phyloP scores from a whole-genome alignment of 2,329 filamentous ascomycete genomes.

The Exophiala lecanii-corni region DNA sequence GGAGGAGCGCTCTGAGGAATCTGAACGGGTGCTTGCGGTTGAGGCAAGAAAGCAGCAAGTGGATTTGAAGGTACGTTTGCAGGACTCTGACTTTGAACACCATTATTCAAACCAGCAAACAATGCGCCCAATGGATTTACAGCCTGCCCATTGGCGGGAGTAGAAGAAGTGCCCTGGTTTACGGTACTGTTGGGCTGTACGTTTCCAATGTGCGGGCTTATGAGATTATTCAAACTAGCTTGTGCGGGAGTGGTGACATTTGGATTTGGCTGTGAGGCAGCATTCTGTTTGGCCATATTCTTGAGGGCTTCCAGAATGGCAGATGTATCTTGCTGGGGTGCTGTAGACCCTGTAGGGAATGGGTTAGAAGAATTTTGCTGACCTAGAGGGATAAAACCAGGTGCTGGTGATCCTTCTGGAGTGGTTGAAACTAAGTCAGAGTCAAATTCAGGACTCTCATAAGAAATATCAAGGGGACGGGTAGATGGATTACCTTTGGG shows the following conservation, averaged over 20 bases:
- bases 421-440: conserved; percentile 50
- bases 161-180: conserved; percentile 41
- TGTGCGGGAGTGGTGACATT: conserved; percentile 32
- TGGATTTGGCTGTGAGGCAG: conserved; percentile 43
- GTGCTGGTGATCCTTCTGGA: conserved; percentile 53
- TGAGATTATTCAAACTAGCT: conserved; percentile 45
- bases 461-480: background rate
- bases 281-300: conserved; percentile 74
- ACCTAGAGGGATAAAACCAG: conserved; percentile 39
- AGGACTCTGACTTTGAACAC: conserved; percentile 35
- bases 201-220: conserved; percentile 45
- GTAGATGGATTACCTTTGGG: conserved; percentile 53
- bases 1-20: conserved; percentile 22
- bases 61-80: conserved; percentile 33
- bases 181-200: conserved; percentile 36
- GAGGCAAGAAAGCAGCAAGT: conserved; percentile 40
- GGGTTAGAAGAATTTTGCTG: conserved; percentile 28
- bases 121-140: conserved; percentile 56
- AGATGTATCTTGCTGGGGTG: conserved; percentile 50
- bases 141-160: conserved; percentile 47
- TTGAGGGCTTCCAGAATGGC: conserved; percentile 74
- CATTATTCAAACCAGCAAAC: conserved; percentile 42
- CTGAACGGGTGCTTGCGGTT: conserved; percentile 32
- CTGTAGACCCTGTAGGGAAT: conserved; percentile 14
- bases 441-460: conserved; percentile 43